A percentile compares a stretch with the other conserved stretches of the same genome.
phyloP scores from a whole-genome alignment of 495 filamentous ascomycete species.

The Neurospora sp. region DNA sequence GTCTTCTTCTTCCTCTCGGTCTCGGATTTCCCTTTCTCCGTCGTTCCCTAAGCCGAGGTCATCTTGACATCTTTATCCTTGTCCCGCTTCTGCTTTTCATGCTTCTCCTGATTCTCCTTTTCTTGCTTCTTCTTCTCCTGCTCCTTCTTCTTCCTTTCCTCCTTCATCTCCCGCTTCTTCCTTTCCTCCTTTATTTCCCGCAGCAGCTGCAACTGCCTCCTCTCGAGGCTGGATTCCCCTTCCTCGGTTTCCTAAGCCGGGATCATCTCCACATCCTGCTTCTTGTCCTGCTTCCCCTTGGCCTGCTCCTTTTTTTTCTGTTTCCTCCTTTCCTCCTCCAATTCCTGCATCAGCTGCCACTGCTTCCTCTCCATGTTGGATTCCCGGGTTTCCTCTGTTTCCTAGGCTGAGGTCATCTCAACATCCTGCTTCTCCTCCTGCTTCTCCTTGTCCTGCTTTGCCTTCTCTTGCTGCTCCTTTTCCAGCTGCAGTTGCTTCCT shows the following conservation, averaged over 20 bases:
- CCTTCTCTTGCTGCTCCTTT: neutral
- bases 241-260: neutral
- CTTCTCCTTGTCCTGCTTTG: neutral
- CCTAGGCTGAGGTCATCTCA: neutral
- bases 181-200: neutral
- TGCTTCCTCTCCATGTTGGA: neutral
- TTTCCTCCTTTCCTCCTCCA: neutral
- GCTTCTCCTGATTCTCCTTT: neutral
- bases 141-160: neutral
- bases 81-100: neutral
- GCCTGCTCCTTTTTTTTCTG: neutral
- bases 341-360: too few relatives aligned
- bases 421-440: neutral
- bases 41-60: neutral
- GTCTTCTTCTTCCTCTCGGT: neutral
- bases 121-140: neutral
- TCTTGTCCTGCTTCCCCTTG: too few relatives aligned
- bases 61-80: neutral
- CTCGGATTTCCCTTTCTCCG: neutral
- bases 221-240: neutral
- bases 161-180: neutral
- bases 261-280: too few relatives aligned
- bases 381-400: neutral
- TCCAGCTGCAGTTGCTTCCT: neutral
- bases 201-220: neutral